Evolutionary conservation across 495 filamentous ascomycete genomes (phyloP), one percentile per base, ranked within the genome.

Genomic region (Neurospora sp.): DNA sequence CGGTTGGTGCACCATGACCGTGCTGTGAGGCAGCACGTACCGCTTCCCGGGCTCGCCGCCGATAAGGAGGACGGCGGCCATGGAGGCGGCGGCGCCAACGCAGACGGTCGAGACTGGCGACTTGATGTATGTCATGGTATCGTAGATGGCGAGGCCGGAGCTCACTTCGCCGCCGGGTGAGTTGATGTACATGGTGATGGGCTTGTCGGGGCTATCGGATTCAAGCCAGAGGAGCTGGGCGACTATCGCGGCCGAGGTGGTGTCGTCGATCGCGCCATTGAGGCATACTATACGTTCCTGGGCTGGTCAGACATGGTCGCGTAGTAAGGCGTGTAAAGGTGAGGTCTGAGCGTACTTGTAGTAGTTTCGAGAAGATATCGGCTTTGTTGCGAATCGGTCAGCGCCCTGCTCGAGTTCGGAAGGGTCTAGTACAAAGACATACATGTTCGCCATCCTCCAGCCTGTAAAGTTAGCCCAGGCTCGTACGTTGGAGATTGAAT

Each of bases 181-280:
- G 82, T 99, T 96, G 82, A 99, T 98, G 82, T 99, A 99, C 75
- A 99, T 92, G 72, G 92, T 94, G 72, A 99, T 98, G 39, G 94
- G 90, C 80, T 97, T 97, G 73, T 94, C 72, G 7, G 95, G 96
- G 82, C 93, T 93, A 77, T 98, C 96, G 74, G 96, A 96, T 88
- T 99, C 96, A 79, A 98, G 94, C 87, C 94, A 98, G 74, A 99
- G 91, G 73, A 99, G 90, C 79, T 99, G 96, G 2, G 96, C 93
- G 31, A 98, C 95, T 75, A 97, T 93, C 69, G 92, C 91, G 39
- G 96, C 94, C 47, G 94, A 97, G 69, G 94, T 87, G 22, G 86
- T 89, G 76, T 97, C 93, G 84, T 98, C 91, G 73, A 99, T 95
- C 76, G 90, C 84, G 75, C 96, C 96, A 78, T 97, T 98, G 39